A percentile compares a stretch with the other conserved stretches of the same genome.
Evolutionary conservation across 2,329 filamentous ascomycete genomes (phyloP).

Genomic region (Cladophialophora carrionii): DNA sequence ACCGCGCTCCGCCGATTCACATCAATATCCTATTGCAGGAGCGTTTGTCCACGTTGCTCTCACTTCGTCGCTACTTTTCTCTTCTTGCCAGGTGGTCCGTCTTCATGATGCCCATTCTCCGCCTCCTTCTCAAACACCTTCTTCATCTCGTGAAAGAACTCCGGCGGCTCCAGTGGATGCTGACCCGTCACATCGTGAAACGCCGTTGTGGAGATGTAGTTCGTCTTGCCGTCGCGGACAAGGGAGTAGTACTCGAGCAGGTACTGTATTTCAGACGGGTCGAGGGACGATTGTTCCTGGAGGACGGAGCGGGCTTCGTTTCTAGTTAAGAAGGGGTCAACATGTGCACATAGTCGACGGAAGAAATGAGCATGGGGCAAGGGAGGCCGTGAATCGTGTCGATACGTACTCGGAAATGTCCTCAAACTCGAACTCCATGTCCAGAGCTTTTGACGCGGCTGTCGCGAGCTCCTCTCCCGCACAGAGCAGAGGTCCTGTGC

Average conservation of each 20-base stretch:
- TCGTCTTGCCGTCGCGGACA: conserved; percentile 58
- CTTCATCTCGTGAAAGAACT: conserved; percentile 52
- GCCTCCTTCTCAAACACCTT: background rate
- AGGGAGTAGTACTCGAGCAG: conserved; percentile 59
- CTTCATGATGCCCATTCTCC: background rate
- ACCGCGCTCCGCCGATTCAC: background rate
- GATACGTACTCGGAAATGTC: background rate
- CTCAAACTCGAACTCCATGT: background rate
- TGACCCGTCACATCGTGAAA: conserved; percentile 56
- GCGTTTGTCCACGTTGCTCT: background rate
- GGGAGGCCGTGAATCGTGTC: background rate
- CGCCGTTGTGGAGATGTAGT: conserved; percentile 57
- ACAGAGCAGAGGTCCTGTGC: background rate
- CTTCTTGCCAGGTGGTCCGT: background rate
- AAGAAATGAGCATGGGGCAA: background rate
- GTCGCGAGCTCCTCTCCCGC: background rate
- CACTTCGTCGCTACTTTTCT: background rate
- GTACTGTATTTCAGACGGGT: conserved; percentile 39
- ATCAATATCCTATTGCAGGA: background rate
- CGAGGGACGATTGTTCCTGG: background rate
- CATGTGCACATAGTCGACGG: background rate
- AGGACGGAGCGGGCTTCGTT: background rate
- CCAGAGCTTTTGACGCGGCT: background rate
- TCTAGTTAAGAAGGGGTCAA: background rate
- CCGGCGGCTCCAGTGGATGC: conserved; percentile 52